Percentiles rank a stretch among this genome's conserved stretches.
Evolutionary conservation across 192 early-diverging fungal genomes (phyloP).

Genomic region (Endogone sp.): DNA sequence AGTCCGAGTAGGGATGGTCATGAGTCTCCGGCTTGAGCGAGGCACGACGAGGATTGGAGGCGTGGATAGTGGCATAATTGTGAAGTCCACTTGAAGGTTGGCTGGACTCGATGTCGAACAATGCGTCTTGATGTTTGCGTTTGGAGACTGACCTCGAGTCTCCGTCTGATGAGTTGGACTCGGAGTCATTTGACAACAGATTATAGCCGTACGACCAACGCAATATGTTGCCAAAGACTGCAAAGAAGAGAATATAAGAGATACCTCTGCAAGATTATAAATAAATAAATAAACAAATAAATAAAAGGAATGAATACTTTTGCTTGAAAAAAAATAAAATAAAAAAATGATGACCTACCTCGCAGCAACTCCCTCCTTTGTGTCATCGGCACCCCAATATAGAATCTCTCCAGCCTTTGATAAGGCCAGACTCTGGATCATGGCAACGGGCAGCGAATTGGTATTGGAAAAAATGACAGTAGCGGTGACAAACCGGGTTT

Average conservation of each 20-base stretch:
- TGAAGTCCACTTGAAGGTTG: conserved; percentile 1
- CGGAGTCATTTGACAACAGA: conserved; percentile 30
- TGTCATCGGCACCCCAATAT: conserved; percentile 39
- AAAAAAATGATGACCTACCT: conserved; percentile 25
- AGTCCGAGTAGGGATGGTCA: too few species aligned
- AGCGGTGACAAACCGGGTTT: conserved; percentile 58
- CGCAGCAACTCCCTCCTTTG: conserved; percentile 36
- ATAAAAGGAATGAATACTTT: neutral
- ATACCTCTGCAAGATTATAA: conserved; percentile 45
- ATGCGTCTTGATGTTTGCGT: too few species aligned
- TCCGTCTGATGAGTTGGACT: neutral
- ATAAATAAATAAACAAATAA: neutral
- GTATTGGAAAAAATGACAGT: conserved; percentile 70
- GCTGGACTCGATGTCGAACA: neutral
- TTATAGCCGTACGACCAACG: conserved; percentile 76
- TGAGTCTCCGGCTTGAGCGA: too few species aligned
- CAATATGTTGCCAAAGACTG: conserved; percentile 72
- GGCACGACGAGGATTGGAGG: conserved; percentile 3
- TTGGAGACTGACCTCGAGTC: too few species aligned
- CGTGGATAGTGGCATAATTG: neutral
- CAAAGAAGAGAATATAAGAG: conserved; percentile 77
- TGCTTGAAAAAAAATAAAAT: neutral
- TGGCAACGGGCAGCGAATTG: conserved; percentile 68
- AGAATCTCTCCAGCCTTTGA: conserved; percentile 42
- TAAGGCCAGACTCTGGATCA: conserved; percentile 56